Evolutionary conservation across 1,284 basidiomycete species (phyloP), one percentile per base, ranked within the genome.

Genomic region (Gymnopus androsaceus): DNA sequence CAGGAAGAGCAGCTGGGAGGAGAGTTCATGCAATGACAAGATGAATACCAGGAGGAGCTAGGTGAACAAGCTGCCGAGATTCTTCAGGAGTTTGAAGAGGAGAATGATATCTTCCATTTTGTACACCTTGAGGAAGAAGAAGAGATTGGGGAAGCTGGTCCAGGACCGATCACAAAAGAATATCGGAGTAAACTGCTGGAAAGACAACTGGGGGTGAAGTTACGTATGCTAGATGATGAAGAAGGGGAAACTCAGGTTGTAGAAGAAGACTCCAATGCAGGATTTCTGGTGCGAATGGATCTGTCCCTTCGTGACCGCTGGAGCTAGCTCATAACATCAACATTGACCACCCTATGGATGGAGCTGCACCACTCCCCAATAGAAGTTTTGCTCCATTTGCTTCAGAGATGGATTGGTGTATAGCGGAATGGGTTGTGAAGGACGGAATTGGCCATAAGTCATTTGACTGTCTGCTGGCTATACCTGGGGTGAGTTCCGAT

Each of bases 361-460:
- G 37, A n/a, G 6, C 37, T 40, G 6, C 37, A n/a, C 37, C 17
- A 5, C 37, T 17, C n/a, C 37, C 37, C n/a, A n/a, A 40, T 19
- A 6, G n/a, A 17, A 6, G 5, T 8, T 40, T 11, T 19, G 53
- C 59, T 11, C 65, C 65, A 2, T 66, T 65, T 48, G 28, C 28
- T 3, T 61, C 64, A 5, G 42, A 59, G 31, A 12, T 61, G 7
- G 63, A 65, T 23, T 66, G 61, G 61, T 58, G 61, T 17, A 30
- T 64, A 27, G 62, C 59, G 1, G 46, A 45, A 27, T 65, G 63
- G 63, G 63, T 62, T 3, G 65, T 66, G 49, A 33, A 61, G 2
- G 56, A 58, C 4, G 61, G 63, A 9, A 61, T 59, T 9, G 60
- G 64, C 2, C 59, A 62, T 11, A 66, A 59, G 5, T 59, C 65